Evolutionary conservation across 257 asterid genomes (phyloP), one percentile per base, ranked within the genome.

Genomic region (Leonotis leonurus): DNA sequence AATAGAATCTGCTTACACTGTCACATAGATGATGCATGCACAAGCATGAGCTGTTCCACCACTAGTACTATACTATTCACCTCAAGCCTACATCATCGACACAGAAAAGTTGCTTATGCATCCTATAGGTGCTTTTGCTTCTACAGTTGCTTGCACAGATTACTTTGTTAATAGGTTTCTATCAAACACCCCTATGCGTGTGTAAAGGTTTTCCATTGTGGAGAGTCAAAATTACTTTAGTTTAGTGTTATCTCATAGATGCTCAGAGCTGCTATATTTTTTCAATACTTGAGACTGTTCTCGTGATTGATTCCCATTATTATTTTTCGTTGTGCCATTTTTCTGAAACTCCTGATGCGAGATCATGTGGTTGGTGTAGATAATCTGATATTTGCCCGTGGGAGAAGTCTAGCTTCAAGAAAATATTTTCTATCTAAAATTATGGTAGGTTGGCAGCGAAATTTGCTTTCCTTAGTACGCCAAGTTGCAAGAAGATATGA

Each of bases 401-500:
- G 9, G 20, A 43, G 22, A 43, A 43, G n/a, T 50, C 11, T 50
- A 24, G 36, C 36, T 50, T 50, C n/a, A 14, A 29, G 27, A 55
- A 5, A 7, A 30, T 16, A 0, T 27, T 26, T 52, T 25, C 26
- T 51, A 5, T 20, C 36, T 13, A 12, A 51, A 26, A 51, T 5
- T 32, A 55, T 55, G 61, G 41, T 2, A 27, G 61, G 44, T 32
- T 30, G 61, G 61, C 61, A 55, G 44, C 26, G 61, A 16, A 43
- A 55, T 30, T 55, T 55, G 61, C 44, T 16, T 27, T 30, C 44
- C 27, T 60, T 84, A 8, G 58, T 78, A 65, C 75, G 63, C 65
- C 88, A 80, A 64, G 73, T 81, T 60, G 77, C 74, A 53, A 87
- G 70, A 70, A 83, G 80, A 77, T 67, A 72, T 67, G 81, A 72